Conservation (phyloP, 306 rosid species). For the Casuarina glauca region DNA sequence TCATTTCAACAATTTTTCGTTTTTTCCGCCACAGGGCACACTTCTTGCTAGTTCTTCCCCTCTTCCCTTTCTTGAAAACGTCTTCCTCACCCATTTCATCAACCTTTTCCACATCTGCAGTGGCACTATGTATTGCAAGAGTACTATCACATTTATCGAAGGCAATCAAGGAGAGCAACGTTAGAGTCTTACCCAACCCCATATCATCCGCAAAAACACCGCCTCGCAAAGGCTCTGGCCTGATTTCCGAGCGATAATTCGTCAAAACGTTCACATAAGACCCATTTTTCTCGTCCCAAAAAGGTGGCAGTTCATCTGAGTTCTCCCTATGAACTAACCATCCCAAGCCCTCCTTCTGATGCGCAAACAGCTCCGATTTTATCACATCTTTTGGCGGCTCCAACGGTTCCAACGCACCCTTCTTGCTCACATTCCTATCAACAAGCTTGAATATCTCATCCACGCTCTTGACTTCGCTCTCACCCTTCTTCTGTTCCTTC, state of each 20-base stretch:
- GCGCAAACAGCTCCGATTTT: constrained; percentile 55
- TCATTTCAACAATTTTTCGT: constrained; percentile 23
- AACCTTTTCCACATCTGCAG: constrained; percentile 20
- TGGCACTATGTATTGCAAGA: constrained; percentile 3
- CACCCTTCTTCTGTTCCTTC: constrained; percentile 48
- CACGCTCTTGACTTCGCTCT: constrained; percentile 18
- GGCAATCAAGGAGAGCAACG: constrained; percentile 65
- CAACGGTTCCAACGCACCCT: constrained; percentile 28
- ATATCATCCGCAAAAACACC: constrained; percentile 77
- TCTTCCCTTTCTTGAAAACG: constrained; percentile 41
- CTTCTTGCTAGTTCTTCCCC: constrained; percentile 27
- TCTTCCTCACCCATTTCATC: constrained; percentile 28
- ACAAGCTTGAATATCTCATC: constrained; percentile 52
- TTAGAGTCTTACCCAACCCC: constrained; percentile 89
- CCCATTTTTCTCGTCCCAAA: constrained; percentile 63
- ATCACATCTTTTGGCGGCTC: constrained; percentile 49
- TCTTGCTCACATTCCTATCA: constrained; percentile 28
- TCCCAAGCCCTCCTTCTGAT: constrained; percentile 69
- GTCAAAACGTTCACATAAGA: constrained; percentile 59
- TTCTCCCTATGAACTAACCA: constrained; percentile 68
- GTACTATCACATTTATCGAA: constrained; percentile 41
- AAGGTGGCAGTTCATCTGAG: constrained; percentile 60
- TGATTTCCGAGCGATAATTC: constrained; percentile 34
- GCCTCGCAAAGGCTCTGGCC: constrained; percentile 72
- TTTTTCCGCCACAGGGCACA: constrained; percentile 27